Conservation (phyloP, 148 eudicot species). For the Rhododendron ferrugineum region DNA sequence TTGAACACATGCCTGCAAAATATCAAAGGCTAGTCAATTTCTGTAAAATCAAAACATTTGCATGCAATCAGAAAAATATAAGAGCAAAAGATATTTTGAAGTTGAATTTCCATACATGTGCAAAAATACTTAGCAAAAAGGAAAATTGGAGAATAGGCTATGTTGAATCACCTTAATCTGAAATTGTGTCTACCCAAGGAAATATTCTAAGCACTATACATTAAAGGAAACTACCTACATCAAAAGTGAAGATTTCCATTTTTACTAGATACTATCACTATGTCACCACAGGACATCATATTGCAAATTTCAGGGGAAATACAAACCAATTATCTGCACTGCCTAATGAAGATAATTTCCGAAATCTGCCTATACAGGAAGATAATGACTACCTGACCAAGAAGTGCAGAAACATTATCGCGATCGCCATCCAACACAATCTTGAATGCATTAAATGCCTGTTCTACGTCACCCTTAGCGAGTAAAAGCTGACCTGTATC, state of each 20-base stretch:
- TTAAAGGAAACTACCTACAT: neutral
- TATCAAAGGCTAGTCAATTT: slow-evolving; percentile 3
- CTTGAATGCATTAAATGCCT: slow-evolving; percentile 76
- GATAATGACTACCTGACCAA: slow-evolving; percentile 71
- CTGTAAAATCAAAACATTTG: neutral
- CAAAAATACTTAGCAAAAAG: neutral
- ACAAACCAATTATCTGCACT: neutral
- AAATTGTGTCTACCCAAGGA: neutral
- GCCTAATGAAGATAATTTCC: neutral
- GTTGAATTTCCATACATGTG: neutral
- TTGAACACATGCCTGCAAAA: slow-evolving; percentile 86
- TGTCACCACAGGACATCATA: neutral
- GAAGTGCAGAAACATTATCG: slow-evolving; percentile 94
- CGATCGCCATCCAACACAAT: slow-evolving; percentile 90
- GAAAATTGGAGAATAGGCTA: slow-evolving; percentile 4
- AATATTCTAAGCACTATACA: neutral
- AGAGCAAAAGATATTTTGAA: neutral
- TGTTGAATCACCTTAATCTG: neutral
- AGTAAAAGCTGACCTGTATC: slow-evolving; percentile 85
- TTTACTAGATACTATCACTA: neutral
- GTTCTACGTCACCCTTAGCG: slow-evolving; percentile 88
- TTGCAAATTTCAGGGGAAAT: neutral
- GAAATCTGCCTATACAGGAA: neutral
- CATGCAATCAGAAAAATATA: neutral
- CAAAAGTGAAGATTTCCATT: neutral